A percentile compares a stretch with the other conserved stretches of the same genome.
phyloP scores from a whole-genome alignment of 495 filamentous ascomycete genomes.

The Annulohypoxylon nitens region DNA sequence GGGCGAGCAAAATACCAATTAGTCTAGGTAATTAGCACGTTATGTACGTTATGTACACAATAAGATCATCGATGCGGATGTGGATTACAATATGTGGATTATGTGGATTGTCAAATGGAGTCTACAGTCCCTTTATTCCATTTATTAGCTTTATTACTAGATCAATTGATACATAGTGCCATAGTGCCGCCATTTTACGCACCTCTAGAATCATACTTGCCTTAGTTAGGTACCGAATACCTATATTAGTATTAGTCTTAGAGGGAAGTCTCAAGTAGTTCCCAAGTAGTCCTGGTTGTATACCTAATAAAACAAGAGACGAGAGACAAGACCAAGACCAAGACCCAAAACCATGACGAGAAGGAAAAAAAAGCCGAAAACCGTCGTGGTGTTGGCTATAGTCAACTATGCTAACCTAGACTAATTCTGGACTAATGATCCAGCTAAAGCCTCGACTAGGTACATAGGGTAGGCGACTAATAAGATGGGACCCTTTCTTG shows the following conservation, averaged over 20 bases:
- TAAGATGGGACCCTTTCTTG: conserved; percentile 29
- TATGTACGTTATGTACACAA: conserved; percentile 3
- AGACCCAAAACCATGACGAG: background rate
- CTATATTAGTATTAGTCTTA: conserved; percentile 14
- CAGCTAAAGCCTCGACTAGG: conserved; percentile 34
- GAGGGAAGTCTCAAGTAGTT: background rate
- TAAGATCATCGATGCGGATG: conserved; percentile 10
- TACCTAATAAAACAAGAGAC: background rate
- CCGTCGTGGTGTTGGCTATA: conserved; percentile 28
- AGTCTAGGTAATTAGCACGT: no score
- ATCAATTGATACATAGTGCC: background rate
- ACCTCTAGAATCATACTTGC: conserved; percentile 9
- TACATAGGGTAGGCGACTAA: conserved; percentile 33
- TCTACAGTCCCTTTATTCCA: conserved; percentile 27
- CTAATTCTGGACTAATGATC: conserved; percentile 19
- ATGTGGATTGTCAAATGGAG: conserved; percentile 23
- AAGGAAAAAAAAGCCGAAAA: conserved; percentile 2
- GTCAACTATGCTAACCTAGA: conserved; percentile 22
- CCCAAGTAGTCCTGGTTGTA: background rate
- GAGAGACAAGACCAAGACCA: conserved; percentile 1
- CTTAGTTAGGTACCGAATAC: conserved; percentile 30
- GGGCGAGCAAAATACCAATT: conserved; percentile 6
- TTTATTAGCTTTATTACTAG: background rate
- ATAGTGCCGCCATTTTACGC: background rate
- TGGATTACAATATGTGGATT: background rate